Conservation (phyloP, 305 asterid genomes). For the Fraxinus xanthoxyloides region DNA sequence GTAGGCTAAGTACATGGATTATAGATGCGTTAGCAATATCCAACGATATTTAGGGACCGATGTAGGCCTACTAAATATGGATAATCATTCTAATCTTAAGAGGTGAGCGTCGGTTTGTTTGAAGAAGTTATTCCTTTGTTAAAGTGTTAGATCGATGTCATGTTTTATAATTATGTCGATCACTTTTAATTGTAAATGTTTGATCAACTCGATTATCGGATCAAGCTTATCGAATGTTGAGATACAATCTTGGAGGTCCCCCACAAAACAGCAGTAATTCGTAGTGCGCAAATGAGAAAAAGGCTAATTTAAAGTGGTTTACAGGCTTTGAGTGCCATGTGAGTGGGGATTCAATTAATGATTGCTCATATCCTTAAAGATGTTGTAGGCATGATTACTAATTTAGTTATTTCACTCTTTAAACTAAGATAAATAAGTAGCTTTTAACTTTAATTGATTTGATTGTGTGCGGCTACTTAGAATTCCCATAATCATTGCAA, state of each 20-base stretch:
- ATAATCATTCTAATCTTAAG: not conserved
- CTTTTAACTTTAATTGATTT: not conserved
- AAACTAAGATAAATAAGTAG: not conserved
- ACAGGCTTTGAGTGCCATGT: not conserved
- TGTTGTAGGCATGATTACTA: constrained; percentile 6
- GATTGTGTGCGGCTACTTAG: not conserved
- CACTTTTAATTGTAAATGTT: not conserved
- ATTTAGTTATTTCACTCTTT: not conserved
- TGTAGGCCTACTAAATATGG: no score
- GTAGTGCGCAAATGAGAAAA: not conserved
- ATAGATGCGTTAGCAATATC: not conserved
- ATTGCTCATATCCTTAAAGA: constrained; percentile 12
- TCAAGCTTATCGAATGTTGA: not conserved
- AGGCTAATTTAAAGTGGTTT: not conserved
- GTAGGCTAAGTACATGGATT: not conserved
- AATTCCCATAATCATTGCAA: not conserved
- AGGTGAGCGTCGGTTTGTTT: not conserved
- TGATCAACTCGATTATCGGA: not conserved
- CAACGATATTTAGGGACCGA: not conserved
- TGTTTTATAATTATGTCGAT: not conserved
- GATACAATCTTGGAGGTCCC: not conserved
- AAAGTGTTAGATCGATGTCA: not conserved
- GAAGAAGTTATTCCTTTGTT: not conserved
- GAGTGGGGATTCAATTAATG: not conserved
- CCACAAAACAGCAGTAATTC: not conserved